A percentile compares a stretch with the other conserved stretches of the same genome.
These are phyloP conservation scores for Prunus kanzakura DNA, from an alignment of 306 rosid genomes.

Conservation along the genomic window DNA sequence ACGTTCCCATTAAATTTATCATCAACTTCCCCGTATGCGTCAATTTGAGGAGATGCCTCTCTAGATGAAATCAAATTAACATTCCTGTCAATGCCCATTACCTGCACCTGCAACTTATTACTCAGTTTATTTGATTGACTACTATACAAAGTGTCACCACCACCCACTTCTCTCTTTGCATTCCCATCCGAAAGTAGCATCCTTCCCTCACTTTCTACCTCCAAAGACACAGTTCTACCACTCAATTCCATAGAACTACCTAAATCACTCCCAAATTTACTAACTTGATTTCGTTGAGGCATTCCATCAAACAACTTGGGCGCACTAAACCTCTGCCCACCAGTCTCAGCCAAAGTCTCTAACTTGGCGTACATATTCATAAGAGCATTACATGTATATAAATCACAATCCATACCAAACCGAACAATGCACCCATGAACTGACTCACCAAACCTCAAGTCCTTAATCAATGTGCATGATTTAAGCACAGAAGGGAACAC, in stretches of 20 bases:
- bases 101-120: slow-evolving; percentile 1
- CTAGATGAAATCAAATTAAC: not conserved
- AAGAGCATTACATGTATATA: slow-evolving; percentile 77
- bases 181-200: not conserved
- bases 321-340: not conserved
- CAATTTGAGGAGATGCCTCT: not conserved
- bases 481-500: slow-evolving; percentile 72
- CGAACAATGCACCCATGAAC: slow-evolving; percentile 55
- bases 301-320: slow-evolving; percentile 37
- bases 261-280: not conserved
- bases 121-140: slow-evolving; percentile 2
- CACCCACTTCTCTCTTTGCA: no score
- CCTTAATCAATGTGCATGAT: slow-evolving; percentile 52
- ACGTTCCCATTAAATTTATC: not conserved
- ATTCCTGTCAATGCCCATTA: not conserved
- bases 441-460: slow-evolving; percentile 48
- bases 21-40: not conserved
- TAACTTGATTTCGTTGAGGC: slow-evolving; percentile 18
- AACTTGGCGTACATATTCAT: slow-evolving; percentile 68
- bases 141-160: not conserved
- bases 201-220: slow-evolving; percentile 2
- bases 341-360: slow-evolving; percentile 13
- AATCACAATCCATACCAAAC: slow-evolving; percentile 52
- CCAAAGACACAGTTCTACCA: not conserved
- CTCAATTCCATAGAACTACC: slow-evolving; percentile 4